A percentile compares a stretch with the other conserved stretches of the same genome.
Evolutionary conservation across 2,329 filamentous ascomycete genomes (phyloP).

Genomic region (Ophiostoma sp.): DNA sequence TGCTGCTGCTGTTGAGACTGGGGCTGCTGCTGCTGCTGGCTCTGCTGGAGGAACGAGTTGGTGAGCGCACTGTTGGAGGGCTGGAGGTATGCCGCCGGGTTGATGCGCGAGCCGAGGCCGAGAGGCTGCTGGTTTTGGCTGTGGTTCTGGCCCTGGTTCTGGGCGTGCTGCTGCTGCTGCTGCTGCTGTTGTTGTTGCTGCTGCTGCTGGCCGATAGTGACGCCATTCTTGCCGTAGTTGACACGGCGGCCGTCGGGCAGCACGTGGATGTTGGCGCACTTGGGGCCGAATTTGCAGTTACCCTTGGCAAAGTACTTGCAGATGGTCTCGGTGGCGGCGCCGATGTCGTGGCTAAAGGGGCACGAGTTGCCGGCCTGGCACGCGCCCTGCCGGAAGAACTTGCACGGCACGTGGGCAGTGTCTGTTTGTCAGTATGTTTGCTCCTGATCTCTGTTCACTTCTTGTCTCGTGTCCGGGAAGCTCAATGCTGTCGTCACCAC

Average conservation of each 20-base stretch:
- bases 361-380: conserved; percentile 95
- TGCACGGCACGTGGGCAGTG: conserved; percentile 96
- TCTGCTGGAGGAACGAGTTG: conserved; percentile 57
- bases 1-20: conserved; percentile 29
- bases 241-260: conserved; percentile 88
- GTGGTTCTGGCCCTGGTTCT: background rate
- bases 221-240: conserved; percentile 69
- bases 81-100: conserved; percentile 58
- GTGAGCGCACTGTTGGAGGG: conserved; percentile 66
- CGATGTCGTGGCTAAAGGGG: conserved; percentile 91
- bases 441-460: background rate
- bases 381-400: conserved; percentile 95
- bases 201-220: conserved; percentile 47
- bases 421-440: conserved; percentile 49
- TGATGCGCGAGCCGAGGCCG: conserved; percentile 62
- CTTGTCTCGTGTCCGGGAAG: background rate
- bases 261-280: conserved; percentile 94
- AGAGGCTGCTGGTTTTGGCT: conserved; percentile 30
- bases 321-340: conserved; percentile 75
- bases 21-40: conserved; percentile 39
- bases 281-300: conserved; percentile 97
- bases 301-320: conserved; percentile 99
- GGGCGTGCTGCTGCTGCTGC: conserved; percentile 2
- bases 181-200: background rate
- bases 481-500: background rate